Evolutionary conservation across 2,329 filamentous ascomycete genomes (phyloP).

Genomic region (Corynespora cassiicola): DNA sequence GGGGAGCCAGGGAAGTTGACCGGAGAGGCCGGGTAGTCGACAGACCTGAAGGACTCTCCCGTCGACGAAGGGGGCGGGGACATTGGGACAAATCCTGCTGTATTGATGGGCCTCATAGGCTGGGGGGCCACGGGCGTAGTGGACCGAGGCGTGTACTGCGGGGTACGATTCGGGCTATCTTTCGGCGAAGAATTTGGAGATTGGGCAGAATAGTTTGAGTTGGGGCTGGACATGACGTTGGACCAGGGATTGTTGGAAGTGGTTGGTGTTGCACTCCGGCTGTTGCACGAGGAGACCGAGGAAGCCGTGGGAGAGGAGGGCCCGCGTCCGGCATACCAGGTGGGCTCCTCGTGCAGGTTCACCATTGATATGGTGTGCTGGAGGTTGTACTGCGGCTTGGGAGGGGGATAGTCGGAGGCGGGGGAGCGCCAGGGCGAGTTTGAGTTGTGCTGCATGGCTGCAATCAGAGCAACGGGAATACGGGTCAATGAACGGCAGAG

Average conservation of each 20-base stretch:
- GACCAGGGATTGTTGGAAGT: slow-evolving; percentile 48
- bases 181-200: slow-evolving; percentile 41
- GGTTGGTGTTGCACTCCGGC: slow-evolving; percentile 45
- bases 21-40: slow-evolving; percentile 37
- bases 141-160: slow-evolving; percentile 46
- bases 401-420: slow-evolving; percentile 34
- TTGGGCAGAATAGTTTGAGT: slow-evolving; percentile 34
- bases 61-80: slow-evolving; percentile 34
- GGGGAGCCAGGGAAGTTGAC: slow-evolving; percentile 36
- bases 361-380: slow-evolving; percentile 49
- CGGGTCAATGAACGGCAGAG: slow-evolving; percentile 27
- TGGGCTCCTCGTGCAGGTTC: slow-evolving; percentile 46
- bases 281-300: slow-evolving; percentile 46
- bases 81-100: slow-evolving; percentile 43
- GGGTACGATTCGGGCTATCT: slow-evolving; percentile 43
- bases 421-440: slow-evolving; percentile 44
- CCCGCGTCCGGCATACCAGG: slow-evolving; percentile 41
- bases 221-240: slow-evolving; percentile 40
- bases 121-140: slow-evolving; percentile 46
- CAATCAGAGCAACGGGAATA: slow-evolving; percentile 28
- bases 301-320: slow-evolving; percentile 46
- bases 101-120: slow-evolving; percentile 40
- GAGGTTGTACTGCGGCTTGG: slow-evolving; percentile 44
- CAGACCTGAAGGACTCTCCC: slow-evolving; percentile 35
- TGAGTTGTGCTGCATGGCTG: slow-evolving; percentile 43